These are phyloP conservation scores for Metschnikowia koreensis DNA, from an alignment of 805 yeast species.

Conservation along the genomic window DNA sequence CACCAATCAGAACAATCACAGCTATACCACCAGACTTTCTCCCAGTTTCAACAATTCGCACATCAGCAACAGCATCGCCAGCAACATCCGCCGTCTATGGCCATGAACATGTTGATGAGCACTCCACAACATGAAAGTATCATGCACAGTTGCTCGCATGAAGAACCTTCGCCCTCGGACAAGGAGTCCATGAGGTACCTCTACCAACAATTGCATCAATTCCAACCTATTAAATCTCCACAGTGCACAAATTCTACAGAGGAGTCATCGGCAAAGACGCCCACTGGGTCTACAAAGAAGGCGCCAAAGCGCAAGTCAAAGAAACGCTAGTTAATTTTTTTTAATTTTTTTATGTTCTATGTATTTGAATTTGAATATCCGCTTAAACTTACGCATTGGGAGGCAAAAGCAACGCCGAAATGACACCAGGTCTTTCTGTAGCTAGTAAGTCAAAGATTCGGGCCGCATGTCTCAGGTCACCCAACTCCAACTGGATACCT, in stretches of 20 bases:
- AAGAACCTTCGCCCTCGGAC: constrained; percentile 13
- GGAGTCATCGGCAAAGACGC: neutral
- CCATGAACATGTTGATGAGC: constrained; percentile 38
- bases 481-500: constrained; percentile 70
- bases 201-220: constrained; percentile 13
- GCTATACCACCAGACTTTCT: constrained; percentile 6
- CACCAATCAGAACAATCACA: neutral
- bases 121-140: constrained; percentile 41
- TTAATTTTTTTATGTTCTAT: constrained; percentile 1
- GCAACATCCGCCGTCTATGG: constrained; percentile 11
- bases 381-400: constrained; percentile 46
- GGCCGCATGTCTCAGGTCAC: constrained; percentile 64
- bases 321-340: constrained; percentile 9
- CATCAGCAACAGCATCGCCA: constrained; percentile 14
- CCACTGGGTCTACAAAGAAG: constrained; percentile 5
- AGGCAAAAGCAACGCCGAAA: constrained; percentile 73
- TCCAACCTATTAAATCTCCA: constrained; percentile 4
- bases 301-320: constrained; percentile 8
- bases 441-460: constrained; percentile 71
- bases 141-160: constrained; percentile 12
- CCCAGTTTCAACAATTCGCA: constrained; percentile 8
- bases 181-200: constrained; percentile 13
- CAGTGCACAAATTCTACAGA: neutral
- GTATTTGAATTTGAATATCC: neutral
- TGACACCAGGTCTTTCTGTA: constrained; percentile 71